phyloP scores from a whole-genome alignment of 805 yeast genomes.

The Candida alai region DNA sequence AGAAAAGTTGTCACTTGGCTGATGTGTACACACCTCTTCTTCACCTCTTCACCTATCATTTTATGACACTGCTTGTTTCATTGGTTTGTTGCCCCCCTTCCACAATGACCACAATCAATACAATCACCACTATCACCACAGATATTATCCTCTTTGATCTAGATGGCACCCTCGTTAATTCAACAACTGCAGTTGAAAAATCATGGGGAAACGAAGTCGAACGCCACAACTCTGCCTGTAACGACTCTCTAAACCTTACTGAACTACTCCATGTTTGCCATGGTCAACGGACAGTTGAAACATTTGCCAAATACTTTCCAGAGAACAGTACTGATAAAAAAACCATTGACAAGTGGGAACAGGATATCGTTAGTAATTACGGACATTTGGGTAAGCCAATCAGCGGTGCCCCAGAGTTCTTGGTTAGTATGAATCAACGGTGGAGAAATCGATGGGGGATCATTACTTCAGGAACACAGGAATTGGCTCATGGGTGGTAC shows the following conservation, averaged over 20 bases:
- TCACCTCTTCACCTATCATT: too few species aligned
- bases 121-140: conserved; percentile 2
- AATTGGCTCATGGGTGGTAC: conserved; percentile 18
- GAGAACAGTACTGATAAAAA: conserved; percentile 9
- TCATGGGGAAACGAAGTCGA: conserved; percentile 14
- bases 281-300: conserved; percentile 16
- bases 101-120: not conserved
- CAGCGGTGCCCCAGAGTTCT: conserved; percentile 11
- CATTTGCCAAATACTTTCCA: conserved; percentile 13
- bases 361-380: conserved; percentile 12
- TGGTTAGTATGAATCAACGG: conserved; percentile 6
- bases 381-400: conserved; percentile 17
- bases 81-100: not conserved
- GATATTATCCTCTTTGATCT: conserved; percentile 15
- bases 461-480: conserved; percentile 17
- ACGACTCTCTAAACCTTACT: conserved; percentile 9
- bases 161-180: conserved; percentile 19
- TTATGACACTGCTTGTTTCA: not conserved
- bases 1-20: too few species aligned
- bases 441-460: conserved; percentile 16
- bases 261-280: conserved; percentile 14
- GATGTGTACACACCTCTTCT: too few species aligned
- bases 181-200: conserved; percentile 16
- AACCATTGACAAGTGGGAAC: conserved; percentile 10
- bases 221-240: conserved; percentile 13